Evolutionary conservation across 2,329 filamentous ascomycete species (phyloP), one percentile per base, ranked within the genome.

Genomic region (Stylonectria norvegica): DNA sequence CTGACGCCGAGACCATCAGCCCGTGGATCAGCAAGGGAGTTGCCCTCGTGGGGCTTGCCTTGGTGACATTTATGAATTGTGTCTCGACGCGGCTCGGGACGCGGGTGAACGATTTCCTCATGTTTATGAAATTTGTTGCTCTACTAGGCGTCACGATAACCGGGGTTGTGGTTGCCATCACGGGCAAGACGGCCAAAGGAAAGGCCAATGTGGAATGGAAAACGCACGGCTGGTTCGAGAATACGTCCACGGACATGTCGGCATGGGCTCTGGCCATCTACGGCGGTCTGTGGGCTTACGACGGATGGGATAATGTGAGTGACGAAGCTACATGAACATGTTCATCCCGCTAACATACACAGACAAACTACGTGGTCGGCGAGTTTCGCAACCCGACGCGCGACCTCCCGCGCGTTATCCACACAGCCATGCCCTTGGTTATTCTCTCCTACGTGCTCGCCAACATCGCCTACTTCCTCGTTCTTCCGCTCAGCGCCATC

Each of bases 361-460:
- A 93, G 88, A 95, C 91, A 48, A 98, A 96, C 67, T 98, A 96
- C 59, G 93, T 98, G 5, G 89, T 94, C 1, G 93, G 90, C 55
- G 93, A 98, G 66, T 97, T 98, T 70, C 86, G 89, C 57, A 90
- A 96, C 59, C 89, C 93, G 1, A 78, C 79, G 34, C 83, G 89
- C 48, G 93, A 98, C 62, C 81, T 98, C 8, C 93, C 93, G 1
- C 82, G 89, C 16, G 90, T 96, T 18, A 95, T 98, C 42, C 93
- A 98, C 67, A 95, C 91, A 1, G 90, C 91, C 11, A 93, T 98
- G 78, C 90, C 93, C 2, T 72, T 96, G 31, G 91, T 98, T 42
- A 97, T 98, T 48, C 62, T 89, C 19, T 86, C 79, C 55, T 98
- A 97, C 65, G 73, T 97, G 20, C 75, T 97, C 35, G 91, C 91